Conservation (phyloP, 805 yeast genomes). For the Cyberlindnera galapagoensis region DNA sequence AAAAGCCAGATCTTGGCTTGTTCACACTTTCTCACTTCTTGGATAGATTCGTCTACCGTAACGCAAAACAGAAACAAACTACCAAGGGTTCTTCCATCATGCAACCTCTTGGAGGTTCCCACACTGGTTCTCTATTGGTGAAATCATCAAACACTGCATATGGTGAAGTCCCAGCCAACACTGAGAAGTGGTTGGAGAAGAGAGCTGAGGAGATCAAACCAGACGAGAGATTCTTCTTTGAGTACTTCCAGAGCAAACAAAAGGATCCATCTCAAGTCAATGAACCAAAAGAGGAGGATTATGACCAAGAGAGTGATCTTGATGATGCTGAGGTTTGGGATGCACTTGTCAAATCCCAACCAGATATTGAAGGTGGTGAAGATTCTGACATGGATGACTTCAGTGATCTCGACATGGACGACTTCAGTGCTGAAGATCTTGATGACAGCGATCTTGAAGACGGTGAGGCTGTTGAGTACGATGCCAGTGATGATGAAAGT, state of each 20-base stretch:
- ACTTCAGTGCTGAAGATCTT: conserved; percentile 36
- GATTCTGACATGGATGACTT: conserved; percentile 38
- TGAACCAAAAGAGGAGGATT: conserved; percentile 29
- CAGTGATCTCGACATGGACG: conserved; percentile 46
- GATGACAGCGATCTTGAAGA: conserved; percentile 27
- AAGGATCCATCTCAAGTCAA: conserved; percentile 27
- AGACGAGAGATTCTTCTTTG: conserved; percentile 83
- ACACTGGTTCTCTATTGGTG: conserved; percentile 62
- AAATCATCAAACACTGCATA: conserved; percentile 45
- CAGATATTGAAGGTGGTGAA: conserved; percentile 57
- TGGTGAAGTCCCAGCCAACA: conserved; percentile 65
- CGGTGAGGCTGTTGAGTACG: conserved; percentile 28
- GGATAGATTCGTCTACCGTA: conserved; percentile 92
- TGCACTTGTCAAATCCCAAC: conserved; percentile 68
- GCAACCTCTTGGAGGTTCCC: conserved; percentile 93
- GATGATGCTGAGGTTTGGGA: conserved; percentile 76
- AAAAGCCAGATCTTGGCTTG: conserved; percentile 86
- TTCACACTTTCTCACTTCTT: conserved; percentile 85
- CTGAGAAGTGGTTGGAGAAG: conserved; percentile 75
- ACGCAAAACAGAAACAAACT: conserved; percentile 70
- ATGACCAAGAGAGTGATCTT: conserved; percentile 38
- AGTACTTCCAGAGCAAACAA: conserved; percentile 67
- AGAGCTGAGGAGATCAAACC: conserved; percentile 65
- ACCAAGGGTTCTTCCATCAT: conserved; percentile 88
- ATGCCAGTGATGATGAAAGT: conserved; percentile 30